phyloP scores from a whole-genome alignment of 805 yeast genomes.

The Pichia gijzeniarum region DNA sequence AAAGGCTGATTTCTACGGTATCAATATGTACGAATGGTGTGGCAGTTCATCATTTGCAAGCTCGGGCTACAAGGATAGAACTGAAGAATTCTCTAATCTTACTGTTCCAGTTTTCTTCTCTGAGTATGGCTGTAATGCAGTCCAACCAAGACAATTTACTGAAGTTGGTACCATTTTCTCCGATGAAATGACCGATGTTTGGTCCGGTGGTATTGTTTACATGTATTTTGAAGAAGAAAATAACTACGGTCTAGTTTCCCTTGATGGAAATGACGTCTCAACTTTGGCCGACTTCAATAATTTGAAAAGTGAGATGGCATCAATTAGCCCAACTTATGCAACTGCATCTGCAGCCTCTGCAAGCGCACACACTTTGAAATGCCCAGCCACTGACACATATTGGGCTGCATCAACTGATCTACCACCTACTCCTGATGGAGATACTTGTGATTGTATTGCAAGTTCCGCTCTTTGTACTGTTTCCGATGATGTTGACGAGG shows the following conservation, averaged over 20 bases:
- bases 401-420: slow-evolving; percentile 65
- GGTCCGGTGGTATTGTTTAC: slow-evolving; percentile 94
- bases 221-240: slow-evolving; percentile 85
- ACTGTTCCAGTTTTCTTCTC: slow-evolving; percentile 81
- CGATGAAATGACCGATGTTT: slow-evolving; percentile 73
- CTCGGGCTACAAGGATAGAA: slow-evolving; percentile 68
- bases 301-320: slow-evolving; percentile 48
- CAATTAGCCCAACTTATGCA: slow-evolving; percentile 45
- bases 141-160: slow-evolving; percentile 66
- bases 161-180: slow-evolving; percentile 67
- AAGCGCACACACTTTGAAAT: slow-evolving; percentile 32
- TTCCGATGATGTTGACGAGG: slow-evolving; percentile 38
- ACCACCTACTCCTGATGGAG: slow-evolving; percentile 74
- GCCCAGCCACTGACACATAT: slow-evolving; percentile 45
- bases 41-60: slow-evolving; percentile 50
- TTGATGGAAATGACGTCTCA: slow-evolving; percentile 40
- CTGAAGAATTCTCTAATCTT: slow-evolving; percentile 64
- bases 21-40: slow-evolving; percentile 88
- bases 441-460: slow-evolving; percentile 57
- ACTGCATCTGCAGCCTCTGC: slow-evolving; percentile 32
- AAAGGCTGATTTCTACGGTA: slow-evolving; percentile 73
- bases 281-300: slow-evolving; percentile 57
- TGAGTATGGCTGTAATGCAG: slow-evolving; percentile 81
- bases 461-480: slow-evolving; percentile 55
- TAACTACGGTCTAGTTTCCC: slow-evolving; percentile 70